Evolutionary conservation across 2,329 filamentous ascomycete species (phyloP), one percentile per base, ranked within the genome.

Genomic region (Ramularia collo-cygni): DNA sequence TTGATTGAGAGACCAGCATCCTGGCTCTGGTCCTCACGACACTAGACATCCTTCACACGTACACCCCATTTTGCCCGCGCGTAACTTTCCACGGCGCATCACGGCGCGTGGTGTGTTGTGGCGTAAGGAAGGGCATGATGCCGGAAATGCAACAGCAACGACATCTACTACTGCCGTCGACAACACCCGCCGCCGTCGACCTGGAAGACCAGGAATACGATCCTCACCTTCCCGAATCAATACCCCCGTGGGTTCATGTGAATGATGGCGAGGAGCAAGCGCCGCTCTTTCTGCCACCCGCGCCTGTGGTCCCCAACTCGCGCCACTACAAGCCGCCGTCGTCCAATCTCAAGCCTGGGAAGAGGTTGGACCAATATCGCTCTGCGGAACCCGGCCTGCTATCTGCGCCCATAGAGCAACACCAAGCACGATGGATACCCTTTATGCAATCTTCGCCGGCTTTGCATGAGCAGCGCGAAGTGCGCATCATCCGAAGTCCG

Each of bases 371-470:
- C 40, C 50, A 54, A 32, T 45, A 57, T 26, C 59, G 61, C 16
- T 47, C 48, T 34, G 56, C 58, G 12, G 57, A 60, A 35, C 59
- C 61, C n/a, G 51, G 55, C 8, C 44, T 63, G 14, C 44, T 64
- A 17, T 58, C 55, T 29, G 48, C 52, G 29, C 56, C 58, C 7
- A 58, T 64, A 30, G 49, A 54, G 12, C 49, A 58, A 18, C 55
- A 58, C 30, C 59, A 62, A 43, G 46, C 45, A 30, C 50, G 58
- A 51, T 64, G 61, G 61, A 47, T 53, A 28, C 52, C 53, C 3
- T 63, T 63, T 43, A 64, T 64, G 60, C 42, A 60, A 35, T 58
- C 55, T 2, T 59, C 60, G 5, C 61, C 61, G 4, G 56, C 58
- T 28, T 46, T 62, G 56, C 48, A 56, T 13, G 52, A 53, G 33